phyloP scores from a whole-genome alignment of 140 eudicot genomes.

The Senecio squalidus region DNA sequence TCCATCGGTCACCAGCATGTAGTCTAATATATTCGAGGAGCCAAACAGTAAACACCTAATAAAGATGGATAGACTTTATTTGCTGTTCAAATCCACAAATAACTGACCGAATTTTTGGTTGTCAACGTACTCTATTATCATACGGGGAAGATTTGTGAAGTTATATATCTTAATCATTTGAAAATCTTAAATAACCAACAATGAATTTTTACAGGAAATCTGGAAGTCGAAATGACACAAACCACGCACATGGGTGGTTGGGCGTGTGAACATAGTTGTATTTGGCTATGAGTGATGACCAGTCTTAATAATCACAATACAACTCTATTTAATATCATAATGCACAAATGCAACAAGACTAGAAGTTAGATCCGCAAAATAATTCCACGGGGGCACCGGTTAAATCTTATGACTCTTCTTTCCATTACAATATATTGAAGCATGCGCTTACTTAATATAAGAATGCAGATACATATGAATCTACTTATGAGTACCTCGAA shows the following conservation, averaged over 20 bases:
- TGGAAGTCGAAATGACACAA: neutral
- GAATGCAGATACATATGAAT: neutral
- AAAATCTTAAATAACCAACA: neutral
- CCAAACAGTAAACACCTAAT: no score
- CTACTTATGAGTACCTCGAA: constrained; percentile 59
- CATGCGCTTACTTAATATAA: no score
- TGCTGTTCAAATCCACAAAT: no score
- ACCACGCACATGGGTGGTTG: neutral
- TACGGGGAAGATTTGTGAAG: neutral
- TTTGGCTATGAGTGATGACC: no score
- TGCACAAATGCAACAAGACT: no score
- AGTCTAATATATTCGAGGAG: no score
- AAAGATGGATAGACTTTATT: no score
- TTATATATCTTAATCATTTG: neutral
- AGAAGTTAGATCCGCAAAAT: no score
- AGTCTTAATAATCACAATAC: neutral
- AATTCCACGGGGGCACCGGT: no score
- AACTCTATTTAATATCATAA: neutral
- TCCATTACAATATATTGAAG: neutral
- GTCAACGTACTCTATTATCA: no score
- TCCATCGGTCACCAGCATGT: no score
- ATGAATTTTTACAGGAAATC: neutral
- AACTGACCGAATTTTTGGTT: no score
- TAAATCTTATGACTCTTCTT: constrained; percentile 1
- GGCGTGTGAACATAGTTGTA: neutral